A percentile compares a stretch with the other conserved stretches of the same genome.
Evolutionary conservation across 495 filamentous ascomycete genomes (phyloP).

Genomic region (Pyrenula massariospora): DNA sequence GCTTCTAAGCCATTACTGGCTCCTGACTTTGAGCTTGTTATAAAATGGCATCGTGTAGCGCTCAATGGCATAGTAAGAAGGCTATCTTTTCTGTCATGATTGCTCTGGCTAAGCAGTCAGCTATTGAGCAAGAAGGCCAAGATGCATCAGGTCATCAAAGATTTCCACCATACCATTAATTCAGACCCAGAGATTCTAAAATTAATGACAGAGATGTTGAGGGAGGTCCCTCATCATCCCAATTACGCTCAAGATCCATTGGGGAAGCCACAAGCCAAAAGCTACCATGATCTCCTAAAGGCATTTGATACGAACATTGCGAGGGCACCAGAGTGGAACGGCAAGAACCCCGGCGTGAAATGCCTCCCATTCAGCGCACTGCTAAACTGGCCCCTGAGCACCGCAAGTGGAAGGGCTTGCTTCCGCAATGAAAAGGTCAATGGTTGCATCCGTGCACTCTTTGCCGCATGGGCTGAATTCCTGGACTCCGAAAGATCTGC

Average conservation of each 20-base stretch:
- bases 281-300: slow-evolving; percentile 52
- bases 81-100: background rate
- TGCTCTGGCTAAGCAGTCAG: background rate
- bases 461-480: slow-evolving; percentile 56
- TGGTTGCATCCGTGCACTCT: slow-evolving; percentile 50
- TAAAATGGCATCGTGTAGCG: background rate
- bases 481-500: slow-evolving; percentile 44
- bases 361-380: slow-evolving; percentile 57
- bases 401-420: slow-evolving; percentile 49
- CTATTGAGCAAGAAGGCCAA: slow-evolving; percentile 2
- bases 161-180: slow-evolving; percentile 3
- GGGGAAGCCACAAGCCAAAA: slow-evolving; percentile 45
- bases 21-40: background rate
- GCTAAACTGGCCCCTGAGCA: slow-evolving; percentile 65
- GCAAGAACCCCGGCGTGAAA: slow-evolving; percentile 21
- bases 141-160: slow-evolving; percentile 25
- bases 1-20: background rate
- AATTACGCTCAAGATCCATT: slow-evolving; percentile 47
- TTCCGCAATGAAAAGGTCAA: slow-evolving; percentile 61
- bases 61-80: background rate
- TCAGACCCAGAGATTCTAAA: background rate
- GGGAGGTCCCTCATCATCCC: slow-evolving; percentile 42
- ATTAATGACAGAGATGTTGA: slow-evolving; percentile 40
- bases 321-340: slow-evolving; percentile 50
- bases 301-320: slow-evolving; percentile 53